Evolutionary conservation across 73 alveolate species (phyloP), one percentile per base, ranked within the genome.

Genomic region (Uronychia setigera): DNA sequence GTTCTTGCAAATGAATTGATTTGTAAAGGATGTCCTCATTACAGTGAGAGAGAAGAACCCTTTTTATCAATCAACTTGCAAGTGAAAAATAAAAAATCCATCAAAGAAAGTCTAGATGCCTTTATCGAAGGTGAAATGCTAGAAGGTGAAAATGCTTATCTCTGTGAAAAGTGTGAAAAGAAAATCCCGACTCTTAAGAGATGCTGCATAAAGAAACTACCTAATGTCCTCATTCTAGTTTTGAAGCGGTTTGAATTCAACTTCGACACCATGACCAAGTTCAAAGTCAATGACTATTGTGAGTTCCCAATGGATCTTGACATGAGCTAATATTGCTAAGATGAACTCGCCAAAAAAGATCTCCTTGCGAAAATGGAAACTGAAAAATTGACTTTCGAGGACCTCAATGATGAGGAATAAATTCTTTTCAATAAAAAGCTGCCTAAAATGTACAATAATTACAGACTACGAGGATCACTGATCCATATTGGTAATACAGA

Each of bases 401-500:
- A 87, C 60, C 81, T 87, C 0, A 87, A 81, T 31, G 87, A 81
- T 26, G 93, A 87, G 1, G 35, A 87, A 74, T 28, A 80, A 31
- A 74, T 60, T 1, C 35, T 80, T 30, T 60, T 59, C 31, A 78
- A 87, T 0, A 85, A 59, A 78, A n/a, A 78, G 27, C 57, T 85
- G n/a, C 92, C 97, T 27, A 96, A 97, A 77, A 93, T 93, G 25
- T 94, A 96, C 86, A 88, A 95, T 58, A 93, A 93, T 29, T 97
- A 94, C 88, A 81, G 89, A 34, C 89, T 97, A 46, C 88, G 92
- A 80, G 99, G 99, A 33, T 92, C 93, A 78, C 93, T 96, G 31
- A 88, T 97, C 32, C 99, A 97, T 91, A 88, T 89, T 67, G 99
- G 99, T 9, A 96, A 95, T 75, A 95, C 99, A 1, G 99, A 97